These are phyloP conservation scores for Pichia sp. DNA, from an alignment of 1,139 yeast species.

Conservation along the genomic window DNA sequence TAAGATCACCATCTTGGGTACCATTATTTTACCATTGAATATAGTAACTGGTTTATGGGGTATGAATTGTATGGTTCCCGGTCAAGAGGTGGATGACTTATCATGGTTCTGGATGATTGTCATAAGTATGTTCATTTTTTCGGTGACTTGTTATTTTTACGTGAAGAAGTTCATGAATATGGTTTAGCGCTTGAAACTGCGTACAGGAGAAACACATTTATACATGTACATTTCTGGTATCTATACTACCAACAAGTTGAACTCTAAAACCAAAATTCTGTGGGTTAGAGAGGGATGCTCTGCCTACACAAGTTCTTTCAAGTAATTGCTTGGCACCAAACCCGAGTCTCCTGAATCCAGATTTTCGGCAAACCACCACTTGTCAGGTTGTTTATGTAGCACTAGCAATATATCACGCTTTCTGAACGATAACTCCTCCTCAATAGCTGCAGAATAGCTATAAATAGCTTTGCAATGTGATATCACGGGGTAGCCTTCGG, in stretches of 20 bases:
- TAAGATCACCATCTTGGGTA: constrained; percentile 87
- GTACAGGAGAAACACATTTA: too few species aligned
- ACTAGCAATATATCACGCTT: constrained; percentile 71
- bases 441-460: constrained; percentile 66
- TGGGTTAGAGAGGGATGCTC: not conserved
- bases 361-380: constrained; percentile 86
- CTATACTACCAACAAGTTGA: too few species aligned
- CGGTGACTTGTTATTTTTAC: constrained; percentile 36
- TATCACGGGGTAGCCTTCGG: constrained; percentile 38
- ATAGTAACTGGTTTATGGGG: constrained; percentile 98
- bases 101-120: constrained; percentile 68
- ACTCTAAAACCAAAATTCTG: too few species aligned
- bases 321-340: constrained; percentile 75
- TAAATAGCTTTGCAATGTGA: constrained; percentile 62
- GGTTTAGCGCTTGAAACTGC: not conserved
- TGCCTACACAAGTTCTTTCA: constrained; percentile 26
- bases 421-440: constrained; percentile 70
- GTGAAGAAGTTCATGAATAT: constrained; percentile 31
- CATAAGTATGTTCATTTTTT: constrained; percentile 36
- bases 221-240: not conserved
- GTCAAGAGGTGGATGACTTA: constrained; percentile 65
- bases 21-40: constrained; percentile 89
- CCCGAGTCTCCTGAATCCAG: constrained; percentile 56
- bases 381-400: constrained; percentile 72
- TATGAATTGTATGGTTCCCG: constrained; percentile 95